Evolutionary conservation across 345 rosid species (phyloP).

Genomic region (Eucalyptus leucophloia): DNA sequence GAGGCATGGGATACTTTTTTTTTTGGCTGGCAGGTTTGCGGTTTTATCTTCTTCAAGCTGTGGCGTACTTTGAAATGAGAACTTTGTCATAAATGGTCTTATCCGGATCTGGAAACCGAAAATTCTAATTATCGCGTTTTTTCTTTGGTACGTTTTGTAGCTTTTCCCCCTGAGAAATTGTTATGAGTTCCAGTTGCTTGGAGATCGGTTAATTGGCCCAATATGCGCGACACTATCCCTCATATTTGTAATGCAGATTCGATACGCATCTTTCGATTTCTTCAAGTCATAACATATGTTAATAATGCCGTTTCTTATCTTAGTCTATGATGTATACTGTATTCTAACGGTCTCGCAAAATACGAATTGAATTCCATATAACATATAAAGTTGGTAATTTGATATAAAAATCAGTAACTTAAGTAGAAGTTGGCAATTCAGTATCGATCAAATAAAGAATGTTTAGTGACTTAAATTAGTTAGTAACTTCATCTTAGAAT

Average conservation of each 20-base stretch:
- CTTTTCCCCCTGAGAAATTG: background rate
- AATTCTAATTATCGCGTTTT: background rate
- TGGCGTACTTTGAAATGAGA: background rate
- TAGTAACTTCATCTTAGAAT: background rate
- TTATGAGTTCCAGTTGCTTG: background rate
- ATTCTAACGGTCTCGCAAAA: background rate
- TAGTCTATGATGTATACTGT: background rate
- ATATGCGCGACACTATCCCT: background rate
- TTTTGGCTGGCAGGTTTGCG: background rate
- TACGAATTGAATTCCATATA: background rate
- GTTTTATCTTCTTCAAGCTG: background rate
- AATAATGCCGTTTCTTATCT: background rate
- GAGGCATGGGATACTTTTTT: background rate
- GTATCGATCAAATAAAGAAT: background rate
- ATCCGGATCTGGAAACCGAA: background rate
- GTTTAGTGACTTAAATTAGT: background rate
- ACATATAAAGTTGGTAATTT: background rate
- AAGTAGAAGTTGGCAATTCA: background rate
- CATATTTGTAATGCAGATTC: background rate
- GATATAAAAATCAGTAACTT: background rate
- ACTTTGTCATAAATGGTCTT: background rate
- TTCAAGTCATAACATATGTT: background rate
- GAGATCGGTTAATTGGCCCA: background rate
- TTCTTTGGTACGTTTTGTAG: background rate
- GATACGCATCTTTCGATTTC: background rate